phyloP scores from a whole-genome alignment of 75 land plant species.

The Isoetes taiwanensis region DNA sequence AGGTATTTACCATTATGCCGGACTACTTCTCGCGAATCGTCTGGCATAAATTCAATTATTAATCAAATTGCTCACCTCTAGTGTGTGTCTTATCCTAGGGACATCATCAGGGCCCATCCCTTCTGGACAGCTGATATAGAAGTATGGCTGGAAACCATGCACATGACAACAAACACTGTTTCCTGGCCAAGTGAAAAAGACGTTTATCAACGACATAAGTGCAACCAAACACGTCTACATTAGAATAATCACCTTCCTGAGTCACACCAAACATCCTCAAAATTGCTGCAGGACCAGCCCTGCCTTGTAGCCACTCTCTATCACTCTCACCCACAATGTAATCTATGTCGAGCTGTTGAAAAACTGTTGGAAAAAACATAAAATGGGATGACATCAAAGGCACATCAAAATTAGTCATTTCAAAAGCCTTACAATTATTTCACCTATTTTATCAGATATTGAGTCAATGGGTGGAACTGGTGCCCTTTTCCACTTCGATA shows the following conservation, averaged over 20 bases:
- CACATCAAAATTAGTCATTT: background rate
- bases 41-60: background rate
- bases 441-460: constrained; percentile 33
- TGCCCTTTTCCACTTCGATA: constrained; percentile 72
- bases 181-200: constrained; percentile 24
- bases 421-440: background rate
- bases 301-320: constrained; percentile 47
- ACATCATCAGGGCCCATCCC: constrained; percentile 91
- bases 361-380: constrained; percentile 32
- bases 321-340: constrained; percentile 75
- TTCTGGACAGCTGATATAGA: constrained; percentile 74
- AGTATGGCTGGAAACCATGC: constrained; percentile 96
- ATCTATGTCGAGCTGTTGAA: constrained; percentile 96
- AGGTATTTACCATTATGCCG: background rate
- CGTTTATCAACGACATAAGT: background rate
- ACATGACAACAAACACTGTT: constrained; percentile 94
- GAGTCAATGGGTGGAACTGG: constrained; percentile 22
- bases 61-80: constrained; percentile 46
- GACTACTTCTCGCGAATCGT: background rate
- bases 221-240: background rate
- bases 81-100: constrained; percentile 50
- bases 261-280: constrained; percentile 91
- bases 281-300: constrained; percentile 74
- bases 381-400: background rate
- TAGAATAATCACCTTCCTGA: constrained; percentile 45